Percentiles rank a stretch among this genome's conserved stretches.
phyloP scores from a whole-genome alignment of 75 land plant species.

The Azolla pinnata region DNA sequence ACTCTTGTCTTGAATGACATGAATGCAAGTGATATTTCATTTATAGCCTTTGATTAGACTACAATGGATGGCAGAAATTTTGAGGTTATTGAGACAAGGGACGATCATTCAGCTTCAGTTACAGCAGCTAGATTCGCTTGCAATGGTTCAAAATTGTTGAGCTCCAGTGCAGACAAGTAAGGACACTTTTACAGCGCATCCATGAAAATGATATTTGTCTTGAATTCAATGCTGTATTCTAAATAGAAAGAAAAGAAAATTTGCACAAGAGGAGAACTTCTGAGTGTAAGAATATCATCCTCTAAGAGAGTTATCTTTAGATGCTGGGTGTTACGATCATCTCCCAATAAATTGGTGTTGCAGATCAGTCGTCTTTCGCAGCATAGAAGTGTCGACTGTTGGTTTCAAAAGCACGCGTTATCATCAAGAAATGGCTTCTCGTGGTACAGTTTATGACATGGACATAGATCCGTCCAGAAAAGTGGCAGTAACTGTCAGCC shows the following conservation, averaged over 20 bases:
- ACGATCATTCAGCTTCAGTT: constrained; percentile 66
- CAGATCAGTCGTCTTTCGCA: constrained; percentile 62
- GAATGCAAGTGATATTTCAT: no score
- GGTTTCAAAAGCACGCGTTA: constrained; percentile 39
- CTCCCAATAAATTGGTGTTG: not conserved
- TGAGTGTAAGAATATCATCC: no score
- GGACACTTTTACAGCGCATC: not conserved
- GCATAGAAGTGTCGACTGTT: constrained; percentile 17
- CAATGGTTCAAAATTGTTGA: constrained; percentile 45
- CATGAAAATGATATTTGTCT: no score
- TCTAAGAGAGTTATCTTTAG: no score
- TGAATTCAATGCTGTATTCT: no score
- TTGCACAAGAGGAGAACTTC: no score
- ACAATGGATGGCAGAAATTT: constrained; percentile 47
- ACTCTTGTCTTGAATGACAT: no score
- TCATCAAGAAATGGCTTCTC: constrained; percentile 48
- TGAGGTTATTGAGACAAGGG: constrained; percentile 53
- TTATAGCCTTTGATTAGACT: no score
- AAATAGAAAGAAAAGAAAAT: no score
- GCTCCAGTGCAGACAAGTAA: constrained; percentile 71
- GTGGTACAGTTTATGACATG: constrained; percentile 62
- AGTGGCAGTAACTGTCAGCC: constrained; percentile 54
- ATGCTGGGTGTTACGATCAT: no score
- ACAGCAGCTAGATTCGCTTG: constrained; percentile 48
- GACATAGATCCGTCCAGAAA: constrained; percentile 37